These are phyloP conservation scores for Myochromella boudieri DNA, from an alignment of 768 basidiomycete genomes.

Conservation along the genomic window DNA sequence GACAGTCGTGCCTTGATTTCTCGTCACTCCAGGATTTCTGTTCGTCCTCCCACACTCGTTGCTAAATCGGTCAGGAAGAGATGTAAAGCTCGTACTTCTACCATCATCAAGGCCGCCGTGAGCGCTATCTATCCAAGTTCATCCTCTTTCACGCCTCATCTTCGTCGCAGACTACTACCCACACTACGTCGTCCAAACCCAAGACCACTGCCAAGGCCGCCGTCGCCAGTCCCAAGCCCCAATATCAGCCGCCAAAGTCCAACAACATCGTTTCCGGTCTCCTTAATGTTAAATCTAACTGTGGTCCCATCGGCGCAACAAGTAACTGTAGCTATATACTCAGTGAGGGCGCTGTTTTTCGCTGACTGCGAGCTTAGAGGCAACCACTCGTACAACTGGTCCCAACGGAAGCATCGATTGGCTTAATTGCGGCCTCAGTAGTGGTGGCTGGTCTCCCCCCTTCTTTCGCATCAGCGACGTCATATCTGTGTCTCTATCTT, in stretches of 20 bases:
- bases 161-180: background rate
- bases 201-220: slow-evolving; percentile 15
- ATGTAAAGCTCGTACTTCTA: slow-evolving; percentile 19
- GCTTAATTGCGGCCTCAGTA: slow-evolving; percentile 75
- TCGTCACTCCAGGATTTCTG: slow-evolving; percentile 37
- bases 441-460: slow-evolving; percentile 73
- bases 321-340: slow-evolving; percentile 29
- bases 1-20: slow-evolving; percentile 26
- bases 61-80: slow-evolving; percentile 12
- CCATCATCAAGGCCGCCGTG: slow-evolving; percentile 3
- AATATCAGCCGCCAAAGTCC: background rate
- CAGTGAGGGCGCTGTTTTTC: background rate
- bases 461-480: slow-evolving; percentile 52
- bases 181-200: slow-evolving; percentile 5
- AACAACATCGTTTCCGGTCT: slow-evolving; percentile 20
- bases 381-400: slow-evolving; percentile 47
- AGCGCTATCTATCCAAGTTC: background rate
- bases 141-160: background rate
- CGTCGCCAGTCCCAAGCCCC: slow-evolving; percentile 1
- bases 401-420: slow-evolving; percentile 75
- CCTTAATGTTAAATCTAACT: slow-evolving; percentile 38
- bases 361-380: slow-evolving; percentile 29
- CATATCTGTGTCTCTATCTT: slow-evolving; percentile 41
- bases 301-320: slow-evolving; percentile 52
- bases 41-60: slow-evolving; percentile 22